Percentiles rank a stretch among this genome's conserved stretches.
Conservation (phyloP, 306 rosid species). For the Mimosa pudica region DNA sequence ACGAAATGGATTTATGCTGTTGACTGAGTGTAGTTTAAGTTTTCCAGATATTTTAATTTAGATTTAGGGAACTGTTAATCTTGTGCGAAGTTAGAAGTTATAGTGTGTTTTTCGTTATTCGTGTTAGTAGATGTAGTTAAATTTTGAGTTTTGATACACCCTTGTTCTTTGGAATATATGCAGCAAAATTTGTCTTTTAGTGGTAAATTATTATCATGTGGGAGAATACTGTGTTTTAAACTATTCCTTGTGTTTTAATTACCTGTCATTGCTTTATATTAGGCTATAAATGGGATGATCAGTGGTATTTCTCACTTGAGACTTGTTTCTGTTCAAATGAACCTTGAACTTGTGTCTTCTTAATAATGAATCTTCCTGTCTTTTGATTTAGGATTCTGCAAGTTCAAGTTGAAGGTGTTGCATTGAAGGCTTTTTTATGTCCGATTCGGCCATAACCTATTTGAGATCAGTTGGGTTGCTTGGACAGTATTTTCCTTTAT, state of each 20-base stretch:
- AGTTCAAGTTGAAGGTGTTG: conserved; percentile 53
- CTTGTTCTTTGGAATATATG: not conserved
- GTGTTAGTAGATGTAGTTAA: not conserved
- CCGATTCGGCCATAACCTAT: conserved; percentile 58
- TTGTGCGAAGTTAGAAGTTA: not conserved
- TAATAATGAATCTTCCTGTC: conserved; percentile 17
- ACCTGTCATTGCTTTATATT: not conserved
- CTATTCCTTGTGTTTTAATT: not conserved
- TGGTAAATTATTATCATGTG: not conserved
- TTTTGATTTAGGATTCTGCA: conserved; percentile 41
- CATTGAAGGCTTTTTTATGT: conserved; percentile 68
- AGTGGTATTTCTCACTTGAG: not conserved
- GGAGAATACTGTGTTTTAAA: not conserved
- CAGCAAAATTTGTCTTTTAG: not conserved
- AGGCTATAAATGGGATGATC: not conserved
- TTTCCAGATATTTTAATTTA: not conserved
- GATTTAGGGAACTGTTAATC: not conserved
- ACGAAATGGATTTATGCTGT: not conserved
- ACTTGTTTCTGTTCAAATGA: not conserved
- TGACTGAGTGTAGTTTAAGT: not conserved
- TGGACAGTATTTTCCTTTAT: conserved; percentile 58
- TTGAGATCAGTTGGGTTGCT: conserved; percentile 65
- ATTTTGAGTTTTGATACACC: not conserved
- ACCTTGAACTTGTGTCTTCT: not conserved
- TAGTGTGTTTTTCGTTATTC: not conserved